Evolutionary conservation across 106 monocot genomes (phyloP), one percentile per base, ranked within the genome.

Genomic region (Triglochin maritima): DNA sequence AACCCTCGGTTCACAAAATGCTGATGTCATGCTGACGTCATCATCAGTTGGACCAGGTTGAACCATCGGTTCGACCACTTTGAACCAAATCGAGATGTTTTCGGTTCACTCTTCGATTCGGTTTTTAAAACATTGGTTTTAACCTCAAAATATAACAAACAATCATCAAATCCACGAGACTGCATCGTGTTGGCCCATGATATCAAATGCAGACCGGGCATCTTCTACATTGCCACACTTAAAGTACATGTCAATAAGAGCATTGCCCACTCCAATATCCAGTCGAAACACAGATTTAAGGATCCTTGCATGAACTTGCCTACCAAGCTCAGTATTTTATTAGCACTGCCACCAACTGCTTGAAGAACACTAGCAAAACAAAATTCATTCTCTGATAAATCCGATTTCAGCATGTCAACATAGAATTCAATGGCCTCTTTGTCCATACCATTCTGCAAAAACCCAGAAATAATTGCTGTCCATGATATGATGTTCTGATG

Each of bases 211-310:
- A 44, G 73, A 58, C 5, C 59, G 63, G 49, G 77, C 86, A 74
- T 90, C 84, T 56, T 79, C 76, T 60, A 68, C 12, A 52, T 74
- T 76, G 13, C 90, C 90, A 43, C 90, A 86, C 68, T 90, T 90
- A 69, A 84, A 90, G 56, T 90, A 90, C 90, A 87, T 84, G 55
- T 90, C 86, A 4, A 90, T 76, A 15, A 90, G 80, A 48, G 86
- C 84, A 76, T 90, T 90, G 2, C 76, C 69, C 41, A 87, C 84
- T 6, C 67, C 77, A 5, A 75, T 47, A 60, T 90, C 90, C 0
- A 56, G 63, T 7, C 55, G 65, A 70, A 65, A 69, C 6, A 16
- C 50, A 7, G 75, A 80, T 44, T 87, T 90, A 5, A 69, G 6
- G 41, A 82, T 71, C 69, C 86, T 79, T 2, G 69, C 69, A 57